Evolutionary conservation across 1,139 yeast species (phyloP).

Genomic region (Taphrina sp.): DNA sequence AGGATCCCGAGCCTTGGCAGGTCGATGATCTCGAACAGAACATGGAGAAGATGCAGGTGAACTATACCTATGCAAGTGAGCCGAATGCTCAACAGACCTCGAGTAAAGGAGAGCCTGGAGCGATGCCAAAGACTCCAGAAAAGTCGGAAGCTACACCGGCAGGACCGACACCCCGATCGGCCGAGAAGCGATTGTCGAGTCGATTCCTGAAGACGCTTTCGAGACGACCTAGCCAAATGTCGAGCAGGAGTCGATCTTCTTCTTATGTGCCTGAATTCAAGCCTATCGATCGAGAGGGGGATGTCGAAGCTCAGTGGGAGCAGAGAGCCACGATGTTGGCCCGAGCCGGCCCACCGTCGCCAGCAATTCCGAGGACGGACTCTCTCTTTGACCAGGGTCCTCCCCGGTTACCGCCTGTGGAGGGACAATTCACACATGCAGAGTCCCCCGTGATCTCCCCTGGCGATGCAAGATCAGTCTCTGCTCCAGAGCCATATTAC

Average conservation of each 20-base stretch:
- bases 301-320: conserved; percentile 30
- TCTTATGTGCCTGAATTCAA: conserved; percentile 9
- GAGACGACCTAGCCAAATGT: conserved; percentile 15
- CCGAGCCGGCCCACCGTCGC: conserved; percentile 32
- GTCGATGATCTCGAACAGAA: background rate
- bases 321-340: conserved; percentile 30
- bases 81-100: background rate
- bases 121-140: background rate
- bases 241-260: conserved; percentile 13
- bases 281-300: conserved; percentile 19
- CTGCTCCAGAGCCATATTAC: background rate
- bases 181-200: conserved; percentile 1
- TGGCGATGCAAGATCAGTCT: background rate
- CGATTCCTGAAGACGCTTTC: conserved; percentile 4
- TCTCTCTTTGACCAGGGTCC: conserved; percentile 14
- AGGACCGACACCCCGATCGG: conserved; percentile 1
- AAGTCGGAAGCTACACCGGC: background rate
- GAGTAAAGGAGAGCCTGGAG: no score
- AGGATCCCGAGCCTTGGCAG: conserved; percentile 3
- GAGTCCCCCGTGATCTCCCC: no score
- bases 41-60: background rate
- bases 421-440: background rate
- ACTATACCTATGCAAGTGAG: background rate
- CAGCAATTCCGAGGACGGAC: conserved; percentile 20
- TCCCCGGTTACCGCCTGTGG: conserved; percentile 17